A percentile compares a stretch with the other conserved stretches of the same genome.
Evolutionary conservation across 2,329 filamentous ascomycete genomes (phyloP).

Genomic region (Tolypocladium nubicola): DNA sequence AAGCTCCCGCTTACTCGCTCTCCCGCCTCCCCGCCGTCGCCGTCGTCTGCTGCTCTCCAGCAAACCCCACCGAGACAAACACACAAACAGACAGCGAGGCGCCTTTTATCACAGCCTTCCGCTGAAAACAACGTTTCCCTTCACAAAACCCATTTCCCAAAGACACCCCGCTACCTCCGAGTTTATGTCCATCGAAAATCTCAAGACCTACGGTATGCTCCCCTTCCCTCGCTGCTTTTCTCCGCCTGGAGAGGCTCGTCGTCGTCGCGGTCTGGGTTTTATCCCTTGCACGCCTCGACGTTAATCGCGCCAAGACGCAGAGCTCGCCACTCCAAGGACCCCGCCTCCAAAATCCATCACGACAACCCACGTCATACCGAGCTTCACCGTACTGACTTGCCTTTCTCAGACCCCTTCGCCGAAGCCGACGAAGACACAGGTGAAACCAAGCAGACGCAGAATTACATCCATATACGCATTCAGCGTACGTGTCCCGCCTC

Average conservation of each 20-base stretch:
- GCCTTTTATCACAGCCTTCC: conserved; percentile 31
- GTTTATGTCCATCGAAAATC: conserved; percentile 99
- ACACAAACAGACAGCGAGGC: conserved; percentile 31
- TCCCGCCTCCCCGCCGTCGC: not conserved
- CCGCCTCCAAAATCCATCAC: not conserved
- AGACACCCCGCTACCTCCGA: conserved; percentile 55
- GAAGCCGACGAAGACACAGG: conserved; percentile 99
- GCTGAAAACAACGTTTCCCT: conserved; percentile 27
- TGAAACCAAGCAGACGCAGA: conserved; percentile 89
- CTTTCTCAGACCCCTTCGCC: conserved; percentile 87
- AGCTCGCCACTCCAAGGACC: not conserved
- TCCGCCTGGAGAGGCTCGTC: not conserved
- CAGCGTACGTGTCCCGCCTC: conserved; percentile 63
- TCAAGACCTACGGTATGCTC: conserved; percentile 80
- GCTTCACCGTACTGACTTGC: conserved; percentile 12
- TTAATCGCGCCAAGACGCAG: not conserved
- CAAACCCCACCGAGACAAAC: conserved; percentile 8
- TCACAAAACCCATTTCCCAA: conserved; percentile 42
- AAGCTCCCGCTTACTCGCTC: not conserved
- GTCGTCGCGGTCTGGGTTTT: not conserved
- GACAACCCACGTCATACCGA: not conserved
- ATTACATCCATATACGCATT: conserved; percentile 99
- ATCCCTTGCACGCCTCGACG: not conserved
- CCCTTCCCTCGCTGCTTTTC: not conserved
- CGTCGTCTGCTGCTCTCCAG: not conserved